Percentiles rank a stretch among this genome's conserved stretches.
Evolutionary conservation across 2,329 filamentous ascomycete species (phyloP).

Genomic region (Alternaria novae-zelandiae): DNA sequence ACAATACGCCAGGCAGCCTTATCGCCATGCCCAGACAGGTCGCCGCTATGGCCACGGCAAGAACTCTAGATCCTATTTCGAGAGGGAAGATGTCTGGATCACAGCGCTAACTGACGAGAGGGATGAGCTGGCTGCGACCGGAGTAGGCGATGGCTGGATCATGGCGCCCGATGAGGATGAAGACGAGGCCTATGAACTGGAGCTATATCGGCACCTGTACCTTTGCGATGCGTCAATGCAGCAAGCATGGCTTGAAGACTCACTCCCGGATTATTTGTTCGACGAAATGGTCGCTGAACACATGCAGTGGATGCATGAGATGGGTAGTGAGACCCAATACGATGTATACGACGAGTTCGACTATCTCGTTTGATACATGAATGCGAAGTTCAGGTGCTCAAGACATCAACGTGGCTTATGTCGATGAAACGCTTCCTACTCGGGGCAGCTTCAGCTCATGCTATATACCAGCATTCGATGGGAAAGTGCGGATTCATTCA

Average conservation of each 20-base stretch:
- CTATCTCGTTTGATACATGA: background rate
- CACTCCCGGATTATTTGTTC: background rate
- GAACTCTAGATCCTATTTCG: background rate
- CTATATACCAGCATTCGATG: background rate
- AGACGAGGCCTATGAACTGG: background rate
- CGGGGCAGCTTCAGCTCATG: background rate
- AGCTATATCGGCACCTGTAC: background rate
- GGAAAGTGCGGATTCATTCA: background rate
- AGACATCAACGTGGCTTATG: background rate
- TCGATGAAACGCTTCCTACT: background rate
- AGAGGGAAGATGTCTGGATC: background rate
- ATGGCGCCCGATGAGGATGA: background rate
- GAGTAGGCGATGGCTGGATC: background rate
- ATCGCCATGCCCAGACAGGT: background rate
- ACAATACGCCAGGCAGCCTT: slow-evolving; percentile 4
- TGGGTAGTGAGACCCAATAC: background rate
- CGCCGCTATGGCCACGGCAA: slow-evolving; percentile 1
- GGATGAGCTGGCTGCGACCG: background rate
- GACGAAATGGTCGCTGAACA: slow-evolving; percentile 6
- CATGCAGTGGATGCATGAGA: slow-evolving; percentile 13
- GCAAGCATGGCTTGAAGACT: background rate
- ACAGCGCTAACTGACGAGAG: background rate
- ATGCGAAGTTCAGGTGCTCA: background rate
- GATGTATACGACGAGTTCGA: background rate
- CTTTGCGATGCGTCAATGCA: background rate